These are phyloP conservation scores for Metschnikowia aberdeeniae DNA, from an alignment of 805 yeast species.

Conservation along the genomic window DNA sequence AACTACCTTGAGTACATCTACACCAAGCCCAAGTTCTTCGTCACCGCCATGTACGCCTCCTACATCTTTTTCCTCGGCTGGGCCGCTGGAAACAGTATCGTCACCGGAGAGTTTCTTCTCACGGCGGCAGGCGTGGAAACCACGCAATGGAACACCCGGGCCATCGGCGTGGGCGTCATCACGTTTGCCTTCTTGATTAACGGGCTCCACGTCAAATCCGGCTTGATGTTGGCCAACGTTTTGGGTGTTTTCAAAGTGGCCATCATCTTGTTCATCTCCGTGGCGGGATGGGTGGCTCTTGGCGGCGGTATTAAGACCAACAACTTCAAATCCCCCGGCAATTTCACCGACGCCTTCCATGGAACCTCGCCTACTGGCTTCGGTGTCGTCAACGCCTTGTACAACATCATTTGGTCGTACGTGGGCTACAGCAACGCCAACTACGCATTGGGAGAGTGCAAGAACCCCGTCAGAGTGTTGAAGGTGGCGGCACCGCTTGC, in stretches of 20 bases:
- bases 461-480: constrained; percentile 66
- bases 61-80: constrained; percentile 75
- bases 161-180: constrained; percentile 69
- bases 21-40: constrained; percentile 62
- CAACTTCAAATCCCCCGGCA: constrained; percentile 49
- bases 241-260: constrained; percentile 71
- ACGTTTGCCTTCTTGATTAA: constrained; percentile 66
- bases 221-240: constrained; percentile 57
- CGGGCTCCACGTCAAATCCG: constrained; percentile 57
- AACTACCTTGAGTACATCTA: constrained; percentile 72
- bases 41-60: constrained; percentile 56
- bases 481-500: constrained; percentile 75
- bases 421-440: constrained; percentile 81
- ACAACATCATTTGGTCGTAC: constrained; percentile 81
- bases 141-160: constrained; percentile 74
- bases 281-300: constrained; percentile 81
- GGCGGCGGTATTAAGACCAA: constrained; percentile 61
- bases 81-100: constrained; percentile 82
- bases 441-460: constrained; percentile 76
- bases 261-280: constrained; percentile 63
- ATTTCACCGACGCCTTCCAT: constrained; percentile 54
- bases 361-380: constrained; percentile 57
- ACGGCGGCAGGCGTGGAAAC: constrained; percentile 67
- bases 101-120: constrained; percentile 72
- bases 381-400: constrained; percentile 70